Evolutionary conservation across 345 rosid genomes (phyloP), one percentile per base, ranked within the genome.

Genomic region (Noccaea caerulescens): DNA sequence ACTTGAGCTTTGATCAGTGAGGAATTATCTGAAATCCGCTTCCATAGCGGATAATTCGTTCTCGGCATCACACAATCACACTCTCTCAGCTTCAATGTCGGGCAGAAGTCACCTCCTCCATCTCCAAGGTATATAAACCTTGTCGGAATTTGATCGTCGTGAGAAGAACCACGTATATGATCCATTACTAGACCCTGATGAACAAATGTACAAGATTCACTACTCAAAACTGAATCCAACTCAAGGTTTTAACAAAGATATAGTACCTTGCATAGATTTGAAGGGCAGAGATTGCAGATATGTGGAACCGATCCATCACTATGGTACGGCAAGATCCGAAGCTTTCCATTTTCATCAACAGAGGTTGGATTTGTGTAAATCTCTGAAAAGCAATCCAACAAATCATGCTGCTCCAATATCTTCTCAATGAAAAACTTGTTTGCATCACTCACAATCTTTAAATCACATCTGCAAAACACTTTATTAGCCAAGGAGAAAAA

Each of bases 41-140:
- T 55, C 85, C 87, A 87, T 1, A 92, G 71, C 32, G 98, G 86
- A 79, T 84, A 92, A 14, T 78, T 72, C 70, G 77, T 88, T 68
- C 96, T 83, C 1, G 96, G 96, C 95, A 90, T 80, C 72, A 87
- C 87, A 70, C 25, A 76, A 73, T 92, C 95, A 32, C 68, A 76
- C 56, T 73, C 80, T 63, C 65, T 72, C 11, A 92, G 93, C 85
- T 75, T 86, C 80, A 88, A 63, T 37, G 85, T 75, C 0, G 91
- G 96, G 62, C 98, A 92, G 71, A 70, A 86, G 71, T 92, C 98
- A 38, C 91, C 91, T 81, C 81, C 80, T 50, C 98, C 98, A 33
- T 92, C 98, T 73, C 98, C 96, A 0, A 88, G 82, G 81, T 90
- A 92, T 68, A 92, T 80, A 72, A 81, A 76, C 55, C 77, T 83